These are phyloP conservation scores for Tagetes erecta DNA, from an alignment of 129 eudicot genomes.

Conservation along the genomic window DNA sequence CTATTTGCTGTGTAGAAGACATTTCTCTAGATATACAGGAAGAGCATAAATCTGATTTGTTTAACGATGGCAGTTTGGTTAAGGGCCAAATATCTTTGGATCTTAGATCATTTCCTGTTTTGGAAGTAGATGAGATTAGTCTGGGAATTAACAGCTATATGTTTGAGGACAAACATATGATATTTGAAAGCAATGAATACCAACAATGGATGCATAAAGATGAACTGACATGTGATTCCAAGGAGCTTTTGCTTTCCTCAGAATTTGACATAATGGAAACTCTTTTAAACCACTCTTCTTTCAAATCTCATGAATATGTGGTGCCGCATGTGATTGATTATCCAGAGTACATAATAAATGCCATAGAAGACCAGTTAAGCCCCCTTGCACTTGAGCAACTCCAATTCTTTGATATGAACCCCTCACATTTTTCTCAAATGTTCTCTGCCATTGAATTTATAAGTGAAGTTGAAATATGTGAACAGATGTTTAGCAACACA, in stretches of 20 bases:
- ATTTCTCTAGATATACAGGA: conserved; percentile 36
- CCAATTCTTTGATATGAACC: conserved; percentile 49
- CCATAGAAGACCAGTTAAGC: conserved; percentile 39
- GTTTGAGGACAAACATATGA: conserved; percentile 36
- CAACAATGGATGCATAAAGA: conserved; percentile 42
- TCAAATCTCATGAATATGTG: conserved; percentile 34
- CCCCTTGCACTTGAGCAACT: conserved; percentile 55
- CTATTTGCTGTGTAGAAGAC: conserved; percentile 54
- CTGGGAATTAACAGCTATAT: conserved; percentile 44
- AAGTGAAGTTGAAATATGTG: conserved; percentile 45
- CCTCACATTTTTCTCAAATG: conserved; percentile 39
- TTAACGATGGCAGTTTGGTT: conserved; percentile 46
- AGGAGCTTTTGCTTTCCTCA: conserved; percentile 57
- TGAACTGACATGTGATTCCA: conserved; percentile 38
- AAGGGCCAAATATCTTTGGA: conserved; percentile 36
- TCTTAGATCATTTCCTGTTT: conserved; percentile 53
- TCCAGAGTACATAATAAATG: conserved; percentile 44
- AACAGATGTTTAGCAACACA: conserved; percentile 54
- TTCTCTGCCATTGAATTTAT: conserved; percentile 30
- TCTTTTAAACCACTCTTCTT: conserved; percentile 38
- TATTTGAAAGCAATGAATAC: conserved; percentile 45
- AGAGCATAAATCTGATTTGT: conserved; percentile 6
- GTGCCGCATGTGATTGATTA: conserved; percentile 26
- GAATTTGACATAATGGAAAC: conserved; percentile 55
- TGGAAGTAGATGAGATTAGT: conserved; percentile 74